A percentile compares a stretch with the other conserved stretches of the same genome.
phyloP scores from a whole-genome alignment of 2,329 filamentous ascomycete genomes.

The Sporothrix mexicana region DNA sequence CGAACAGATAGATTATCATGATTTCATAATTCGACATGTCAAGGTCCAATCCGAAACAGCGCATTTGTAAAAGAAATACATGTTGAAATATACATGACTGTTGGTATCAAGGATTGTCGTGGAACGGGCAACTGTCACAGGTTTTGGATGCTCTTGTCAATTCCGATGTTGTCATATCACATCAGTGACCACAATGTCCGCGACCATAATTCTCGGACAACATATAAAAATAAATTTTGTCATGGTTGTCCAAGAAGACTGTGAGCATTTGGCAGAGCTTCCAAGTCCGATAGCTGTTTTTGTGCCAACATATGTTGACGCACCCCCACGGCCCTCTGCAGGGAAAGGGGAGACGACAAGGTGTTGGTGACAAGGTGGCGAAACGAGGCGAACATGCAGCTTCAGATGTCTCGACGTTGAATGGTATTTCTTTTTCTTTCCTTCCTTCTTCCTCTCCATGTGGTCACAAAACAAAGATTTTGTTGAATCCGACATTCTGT shows the following conservation, averaged over 20 bases:
- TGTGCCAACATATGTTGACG: background rate
- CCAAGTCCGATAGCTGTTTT: no score
- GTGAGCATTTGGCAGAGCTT: background rate
- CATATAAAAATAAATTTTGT: background rate
- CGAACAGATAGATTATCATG: background rate
- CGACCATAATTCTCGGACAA: no score
- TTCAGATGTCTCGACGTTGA: background rate
- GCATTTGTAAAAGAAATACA: background rate
- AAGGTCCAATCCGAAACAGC: background rate
- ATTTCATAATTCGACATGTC: background rate
- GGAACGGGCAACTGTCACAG: no score
- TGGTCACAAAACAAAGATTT: constrained; percentile 14
- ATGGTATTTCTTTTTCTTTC: background rate
- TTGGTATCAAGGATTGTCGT: no score
- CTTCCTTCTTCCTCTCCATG: background rate
- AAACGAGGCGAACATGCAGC: background rate
- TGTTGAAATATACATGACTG: background rate
- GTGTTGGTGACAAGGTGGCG: background rate
- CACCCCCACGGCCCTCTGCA: background rate
- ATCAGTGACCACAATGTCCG: background rate
- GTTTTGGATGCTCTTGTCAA: no score
- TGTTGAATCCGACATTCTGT: background rate
- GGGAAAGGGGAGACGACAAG: no score
- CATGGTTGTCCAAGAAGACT: background rate
- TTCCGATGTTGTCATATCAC: background rate